Base-by-base conservation (phyloP, 768 basidiomycete species). In the Termitomyces sp. region DNA sequence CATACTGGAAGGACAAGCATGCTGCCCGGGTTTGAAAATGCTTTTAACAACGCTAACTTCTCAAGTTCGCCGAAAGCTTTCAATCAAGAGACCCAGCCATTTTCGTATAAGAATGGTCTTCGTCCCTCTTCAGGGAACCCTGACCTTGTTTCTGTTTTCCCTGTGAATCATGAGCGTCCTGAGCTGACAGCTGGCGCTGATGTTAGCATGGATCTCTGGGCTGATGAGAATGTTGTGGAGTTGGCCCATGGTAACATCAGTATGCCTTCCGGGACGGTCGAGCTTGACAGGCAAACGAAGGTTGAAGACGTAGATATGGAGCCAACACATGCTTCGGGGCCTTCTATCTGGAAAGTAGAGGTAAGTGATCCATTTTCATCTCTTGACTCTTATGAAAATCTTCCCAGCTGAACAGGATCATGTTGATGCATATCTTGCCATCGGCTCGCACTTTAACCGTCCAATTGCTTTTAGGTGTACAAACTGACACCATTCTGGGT, bases 11-110 rank as follows among this genome's bases (percentile, higher is more conserved):
- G 69, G 57, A 51, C 66, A 10, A 68, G 68, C 12, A 73, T 68
- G 59, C 72, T 84, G 33, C 78, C 79, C 18, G 83, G 83, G 7
- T 84, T 86, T 62, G 75, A 83, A 59, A 84, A 85, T 61, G 71
- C 83, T 12, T 86, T 86, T 62, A 69, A 67, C 5, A 68, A 74
- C 4, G 74, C 75, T 3, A 75, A 77, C 7, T 77, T 76, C 13
- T 64, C 74, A 18, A 70, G 69, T 26, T 64, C 69, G 30, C 55
- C 46, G 61, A 67, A 50, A 61, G 65, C 8, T 33, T 46, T 40
- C 13, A 61, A 58, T 41, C 68, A 69, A 58, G 70, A 61, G 46
- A 43, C 30, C 36, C 52, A 61, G 18, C 49, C 23, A n/a, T 41
- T 47, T 26, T 35, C 33, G 4, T 10, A n/a, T 5, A 33, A 55